phyloP scores from a whole-genome alignment of 306 rosid species.

The Acacia confusa region DNA sequence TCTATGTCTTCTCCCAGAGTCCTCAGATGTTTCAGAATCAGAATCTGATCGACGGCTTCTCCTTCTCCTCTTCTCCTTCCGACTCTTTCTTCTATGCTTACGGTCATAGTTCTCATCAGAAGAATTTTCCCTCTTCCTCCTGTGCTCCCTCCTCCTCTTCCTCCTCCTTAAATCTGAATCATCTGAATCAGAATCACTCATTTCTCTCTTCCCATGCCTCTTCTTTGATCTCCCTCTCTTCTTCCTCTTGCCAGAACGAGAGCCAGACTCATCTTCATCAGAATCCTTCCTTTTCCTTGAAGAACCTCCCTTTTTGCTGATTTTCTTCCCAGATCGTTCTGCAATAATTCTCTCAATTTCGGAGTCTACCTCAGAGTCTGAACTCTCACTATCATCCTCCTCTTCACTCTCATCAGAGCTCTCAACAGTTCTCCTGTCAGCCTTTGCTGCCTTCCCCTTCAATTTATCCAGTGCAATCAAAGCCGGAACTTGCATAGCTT shows the following conservation, averaged over 20 bases:
- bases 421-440: slow-evolving; percentile 42
- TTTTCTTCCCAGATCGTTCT: slow-evolving; percentile 60
- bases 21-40: slow-evolving; percentile 69
- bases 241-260: slow-evolving; percentile 54
- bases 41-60: slow-evolving; percentile 45
- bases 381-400: slow-evolving; percentile 62
- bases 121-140: slow-evolving; percentile 46
- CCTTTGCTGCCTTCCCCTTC: slow-evolving; percentile 57
- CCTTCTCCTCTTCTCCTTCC: slow-evolving; percentile 59
- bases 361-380: slow-evolving; percentile 72
- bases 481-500: slow-evolving; percentile 52
- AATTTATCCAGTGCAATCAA: slow-evolving; percentile 62
- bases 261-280: slow-evolving; percentile 49
- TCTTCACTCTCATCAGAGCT: slow-evolving; percentile 71
- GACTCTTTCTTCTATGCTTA: slow-evolving; percentile 40
- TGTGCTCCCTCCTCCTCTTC: slow-evolving; percentile 58
- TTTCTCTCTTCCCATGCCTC: slow-evolving; percentile 60
- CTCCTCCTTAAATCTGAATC: slow-evolving; percentile 56
- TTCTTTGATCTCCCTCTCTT: slow-evolving; percentile 80
- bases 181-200: slow-evolving; percentile 62
- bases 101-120: slow-evolving; percentile 37
- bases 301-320: slow-evolving; percentile 43
- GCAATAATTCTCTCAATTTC: slow-evolving; percentile 84
- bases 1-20: slow-evolving; percentile 45
- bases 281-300: slow-evolving; percentile 46